Percentiles rank a stretch among this genome's conserved stretches.
Conservation (phyloP, 345 rosid genomes). For the Abelmoschus esculentus region DNA sequence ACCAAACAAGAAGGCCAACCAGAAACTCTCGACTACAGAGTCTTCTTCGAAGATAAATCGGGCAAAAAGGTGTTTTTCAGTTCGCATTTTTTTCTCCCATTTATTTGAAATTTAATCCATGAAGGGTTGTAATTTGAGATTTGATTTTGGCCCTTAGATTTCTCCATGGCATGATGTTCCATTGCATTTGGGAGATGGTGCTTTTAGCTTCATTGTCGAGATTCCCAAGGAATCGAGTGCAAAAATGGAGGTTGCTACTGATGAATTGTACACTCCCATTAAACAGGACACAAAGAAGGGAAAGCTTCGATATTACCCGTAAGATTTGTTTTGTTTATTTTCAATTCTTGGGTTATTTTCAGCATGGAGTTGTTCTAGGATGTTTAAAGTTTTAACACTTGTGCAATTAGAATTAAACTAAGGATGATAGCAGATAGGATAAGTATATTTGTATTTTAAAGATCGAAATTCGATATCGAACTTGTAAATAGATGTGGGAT, state of each 20-base stretch:
- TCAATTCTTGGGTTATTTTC: background rate
- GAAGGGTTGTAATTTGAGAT: background rate
- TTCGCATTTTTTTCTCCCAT: background rate
- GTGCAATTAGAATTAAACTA: background rate
- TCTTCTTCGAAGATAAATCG: constrained; percentile 15
- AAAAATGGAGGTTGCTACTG: constrained; percentile 98
- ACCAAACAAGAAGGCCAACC: constrained; percentile 17
- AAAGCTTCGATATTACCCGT: constrained; percentile 67
- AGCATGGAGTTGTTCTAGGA: background rate
- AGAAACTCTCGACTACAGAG: constrained; percentile 15
- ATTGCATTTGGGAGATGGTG: constrained; percentile 69
- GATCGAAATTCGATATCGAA: background rate
- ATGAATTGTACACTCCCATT: constrained; percentile 76
- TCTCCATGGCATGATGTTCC: constrained; percentile 99
- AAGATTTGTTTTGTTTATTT: constrained; percentile 17
- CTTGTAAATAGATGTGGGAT: background rate
- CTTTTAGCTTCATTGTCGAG: constrained; percentile 74
- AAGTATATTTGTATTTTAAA: background rate
- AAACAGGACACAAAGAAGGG: constrained; percentile 56
- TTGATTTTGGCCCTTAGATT: constrained; percentile 31
- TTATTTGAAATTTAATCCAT: background rate
- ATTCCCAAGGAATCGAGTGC: constrained; percentile 93
- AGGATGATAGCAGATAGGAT: background rate
- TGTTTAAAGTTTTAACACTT: too few relatives aligned
- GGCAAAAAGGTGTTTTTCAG: constrained; percentile 13